Evolutionary conservation across 768 basidiomycete genomes (phyloP), one percentile per base, ranked within the genome.

Genomic region (Tricholoma sp.): DNA sequence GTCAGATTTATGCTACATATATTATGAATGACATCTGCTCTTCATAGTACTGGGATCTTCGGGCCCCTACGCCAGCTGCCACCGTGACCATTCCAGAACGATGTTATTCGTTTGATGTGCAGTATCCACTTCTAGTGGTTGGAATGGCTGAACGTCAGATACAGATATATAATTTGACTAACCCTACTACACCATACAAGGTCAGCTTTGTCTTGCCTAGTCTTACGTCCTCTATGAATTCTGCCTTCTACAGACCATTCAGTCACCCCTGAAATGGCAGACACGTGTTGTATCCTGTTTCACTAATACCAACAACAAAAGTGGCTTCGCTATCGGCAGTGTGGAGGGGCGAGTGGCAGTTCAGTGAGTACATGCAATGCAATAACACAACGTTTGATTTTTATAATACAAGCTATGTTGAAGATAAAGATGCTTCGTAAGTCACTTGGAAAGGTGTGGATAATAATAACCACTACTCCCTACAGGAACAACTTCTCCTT

Each of bases 91-190:
- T 98, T 11, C 89, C 93, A 1, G 94, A 96, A 63, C 80, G 94
- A 57, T 93, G 91, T 64, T 97, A 96, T 72, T 84, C 86, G 48
- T 82, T 95, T 72, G 92, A 94, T 60, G 83, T 87, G 9, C 81
- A 83, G 56, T 88, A 85, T 63, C 86, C 90, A 5, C 76, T 95
- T 28, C 83, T 96, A 78, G 95, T 95, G 36, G 91, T 95, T 53
- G 96, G 88, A 32, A 96, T 93, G 1, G 96, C 94, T 6, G 95
- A 97, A 58, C 84, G 94, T 29, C 89, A 95, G 67, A 85, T 98
- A 53, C 86, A 91, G 68, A 90, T 96, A 59, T 89, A 84, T 76
- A 90, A 96, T 71, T 80, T 97, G 50, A 82, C 79, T 15, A 92
- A 89, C 67, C 94, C 95, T 2, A 86, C 80, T 24, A 78, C 84